Base-by-base conservation (phyloP, 495 filamentous ascomycete genomes). In the Saxispiralis lemnorum region DNA sequence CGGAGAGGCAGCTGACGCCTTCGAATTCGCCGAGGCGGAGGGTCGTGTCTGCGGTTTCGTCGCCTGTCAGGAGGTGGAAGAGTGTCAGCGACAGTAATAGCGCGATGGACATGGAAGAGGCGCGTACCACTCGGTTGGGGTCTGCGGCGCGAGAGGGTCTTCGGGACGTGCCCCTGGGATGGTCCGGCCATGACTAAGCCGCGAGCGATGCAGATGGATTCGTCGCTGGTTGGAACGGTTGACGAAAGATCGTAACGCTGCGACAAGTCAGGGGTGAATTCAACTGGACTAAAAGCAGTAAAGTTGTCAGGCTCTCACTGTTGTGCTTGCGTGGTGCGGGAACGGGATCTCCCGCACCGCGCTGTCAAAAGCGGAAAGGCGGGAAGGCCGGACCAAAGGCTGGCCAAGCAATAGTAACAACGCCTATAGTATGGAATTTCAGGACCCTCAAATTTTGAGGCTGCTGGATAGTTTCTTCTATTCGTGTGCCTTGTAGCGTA, bases 11-110 rank as follows among this genome's bases (percentile, higher is more conserved):
- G 51, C 86, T 83, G 31, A 86, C 83, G 56, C 83, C 68, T 51
- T 85, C 72, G 63, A 96, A 93, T 52, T 94, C 88, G 61, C 89
- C 89, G 20, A 97, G 81, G 53, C 74, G 77, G 43, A 95, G 75
- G 31, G 78, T 75, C 5, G 75, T 69, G 31, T 75, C 73, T 3
- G 86, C 86, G 67, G 95, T 88, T 63, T 95, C 86, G 54, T 93
- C 82, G 56, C 81, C 83, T 40, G 80, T 69, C 7, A 80, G 72
- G 14, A 74, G 59, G 43, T 78, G 71, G 56, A 84, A n/a, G 83
- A 39, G 76, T 65, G 54, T 83, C 81, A 51, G 83, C 71, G 9
- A 79, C 82, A 9, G 75, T 63, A 28, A 61, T 28, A 4, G 24
- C 24, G 24, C 24, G 9, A 28, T 9, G 38, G 11, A 35, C 20